Evolutionary conservation across 2,329 filamentous ascomycete species (phyloP).

Genomic region (Verticillium albo-atrum): DNA sequence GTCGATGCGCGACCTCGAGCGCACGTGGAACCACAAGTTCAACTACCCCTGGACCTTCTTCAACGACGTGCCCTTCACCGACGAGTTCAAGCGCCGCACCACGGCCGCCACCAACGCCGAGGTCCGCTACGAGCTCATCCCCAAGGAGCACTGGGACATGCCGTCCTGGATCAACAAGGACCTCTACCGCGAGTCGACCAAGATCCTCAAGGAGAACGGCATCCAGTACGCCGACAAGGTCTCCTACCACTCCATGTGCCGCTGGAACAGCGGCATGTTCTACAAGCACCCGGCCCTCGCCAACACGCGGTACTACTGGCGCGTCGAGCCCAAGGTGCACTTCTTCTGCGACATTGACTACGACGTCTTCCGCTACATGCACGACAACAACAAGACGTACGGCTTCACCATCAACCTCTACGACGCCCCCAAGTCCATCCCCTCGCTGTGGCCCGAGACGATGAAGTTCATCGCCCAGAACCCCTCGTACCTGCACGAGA

Average conservation of each 20-base stretch:
- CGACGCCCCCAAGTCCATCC: conserved; percentile 82
- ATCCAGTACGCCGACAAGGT: conserved; percentile 87
- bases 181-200: conserved; percentile 77
- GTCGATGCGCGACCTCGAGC: conserved; percentile 87
- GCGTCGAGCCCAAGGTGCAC: conserved; percentile 95
- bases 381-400: conserved; percentile 97
- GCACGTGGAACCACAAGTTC: conserved; percentile 97
- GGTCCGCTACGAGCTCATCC: conserved; percentile 81
- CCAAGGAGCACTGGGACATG: conserved; percentile 90
- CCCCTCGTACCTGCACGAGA: conserved; percentile 72
- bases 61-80: conserved; percentile 90
- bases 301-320: conserved; percentile 90
- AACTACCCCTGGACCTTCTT: conserved; percentile 99
- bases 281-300: conserved; percentile 90
- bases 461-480: conserved; percentile 83
- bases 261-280: conserved; percentile 98
- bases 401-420: conserved; percentile 98
- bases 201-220: conserved; percentile 74
- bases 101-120: conserved; percentile 81
- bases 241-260: conserved; percentile 98
- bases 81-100: conserved; percentile 86
- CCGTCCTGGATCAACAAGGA: conserved; percentile 91
- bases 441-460: conserved; percentile 92
- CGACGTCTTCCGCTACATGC: conserved; percentile 97
- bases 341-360: conserved; percentile 99